Base-by-base conservation (phyloP, 371 early-diverging fungal species). In the Mortierella sp. region DNA sequence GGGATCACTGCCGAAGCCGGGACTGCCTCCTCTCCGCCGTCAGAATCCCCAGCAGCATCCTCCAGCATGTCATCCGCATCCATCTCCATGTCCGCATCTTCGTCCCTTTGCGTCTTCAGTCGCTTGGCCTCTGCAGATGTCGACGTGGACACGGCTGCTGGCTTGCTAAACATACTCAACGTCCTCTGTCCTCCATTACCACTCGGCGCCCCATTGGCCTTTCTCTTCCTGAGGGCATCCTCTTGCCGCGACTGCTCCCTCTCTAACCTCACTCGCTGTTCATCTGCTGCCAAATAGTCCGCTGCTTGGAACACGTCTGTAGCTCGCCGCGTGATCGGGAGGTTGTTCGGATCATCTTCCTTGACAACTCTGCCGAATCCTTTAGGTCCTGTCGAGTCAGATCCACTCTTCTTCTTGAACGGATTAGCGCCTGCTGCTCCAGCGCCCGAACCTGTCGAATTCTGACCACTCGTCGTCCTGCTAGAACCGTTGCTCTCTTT, bases 41-140 rank as follows among this genome's bases (percentile, higher is more conserved):
- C 48, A 34, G 34, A 34, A 2, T 62, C 39, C 3, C 24, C 18
- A 16, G 30, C 54, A 13, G 27, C 19, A 19, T 68, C 65, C 51
- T 76, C 76, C 55, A 76, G 39, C 24, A 76, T 69, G n/a, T 76
- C 76, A 46, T 76, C 66, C n/a, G 57, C 76, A 19, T 69, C 76
- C 78, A 70, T 70, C 51, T 69, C 78, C 23, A 41, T 59, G 4
- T 64, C 55, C 14, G 48, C 48, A 16, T 61, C 65, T 13, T n/a
- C 58, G 0, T 64, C 60, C 42, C 62, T 43, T 21, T 64, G 57
- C 28, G 12, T 65, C 52, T 76, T 70, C 56, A 70, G 58, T 16
- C 71, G 58, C 41, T 74, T 74, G 14, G 61, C 58, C 0, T 61
- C 69, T 6, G 56, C 46, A 21, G 57, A 50, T 5, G 51, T 1